A percentile compares a stretch with the other conserved stretches of the same genome.
Evolutionary conservation across 352 stramenopile species (phyloP).

Genomic region (Globisporangium spiculum): DNA sequence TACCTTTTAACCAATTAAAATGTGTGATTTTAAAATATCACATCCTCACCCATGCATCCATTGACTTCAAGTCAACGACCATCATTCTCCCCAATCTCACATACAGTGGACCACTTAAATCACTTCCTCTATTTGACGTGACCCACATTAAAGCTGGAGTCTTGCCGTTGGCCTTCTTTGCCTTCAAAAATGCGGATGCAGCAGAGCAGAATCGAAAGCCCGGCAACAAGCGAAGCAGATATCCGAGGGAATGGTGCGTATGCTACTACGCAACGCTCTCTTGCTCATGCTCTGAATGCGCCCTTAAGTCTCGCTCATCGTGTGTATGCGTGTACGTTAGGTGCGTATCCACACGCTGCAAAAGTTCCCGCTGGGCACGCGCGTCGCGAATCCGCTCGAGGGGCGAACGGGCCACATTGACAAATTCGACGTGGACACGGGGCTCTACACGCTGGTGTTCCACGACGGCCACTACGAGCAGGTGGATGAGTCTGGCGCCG

Average conservation of each 20-base stretch:
- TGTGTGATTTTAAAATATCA: too few relatives aligned
- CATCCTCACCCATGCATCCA: too few relatives aligned
- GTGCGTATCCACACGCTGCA: slow-evolving; percentile 39
- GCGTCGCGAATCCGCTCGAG: slow-evolving; percentile 57
- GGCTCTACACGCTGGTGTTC: slow-evolving; percentile 50
- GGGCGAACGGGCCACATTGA: slow-evolving; percentile 55
- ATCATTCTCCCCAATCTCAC: too few relatives aligned
- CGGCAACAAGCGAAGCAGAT: neutral
- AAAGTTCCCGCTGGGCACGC: slow-evolving; percentile 43
- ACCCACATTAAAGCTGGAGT: too few relatives aligned
- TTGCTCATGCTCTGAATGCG: neutral
- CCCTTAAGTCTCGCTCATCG: neutral
- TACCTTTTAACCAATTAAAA: too few relatives aligned
- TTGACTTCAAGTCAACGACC: too few relatives aligned
- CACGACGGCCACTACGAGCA: slow-evolving; percentile 46
- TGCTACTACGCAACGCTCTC: neutral
- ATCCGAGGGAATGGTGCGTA: neutral
- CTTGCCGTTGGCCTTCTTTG: too few relatives aligned
- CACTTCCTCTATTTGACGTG: too few relatives aligned
- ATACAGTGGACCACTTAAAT: too few relatives aligned
- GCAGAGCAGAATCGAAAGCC: too few relatives aligned
- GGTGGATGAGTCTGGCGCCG: slow-evolving; percentile 28
- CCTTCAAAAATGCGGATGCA: too few relatives aligned
- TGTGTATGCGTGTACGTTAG: slow-evolving; percentile 5
- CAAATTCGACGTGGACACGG: slow-evolving; percentile 34